A percentile compares a stretch with the other conserved stretches of the same genome.
phyloP scores from a whole-genome alignment of 768 basidiomycete species.

The Trametes maxima region DNA sequence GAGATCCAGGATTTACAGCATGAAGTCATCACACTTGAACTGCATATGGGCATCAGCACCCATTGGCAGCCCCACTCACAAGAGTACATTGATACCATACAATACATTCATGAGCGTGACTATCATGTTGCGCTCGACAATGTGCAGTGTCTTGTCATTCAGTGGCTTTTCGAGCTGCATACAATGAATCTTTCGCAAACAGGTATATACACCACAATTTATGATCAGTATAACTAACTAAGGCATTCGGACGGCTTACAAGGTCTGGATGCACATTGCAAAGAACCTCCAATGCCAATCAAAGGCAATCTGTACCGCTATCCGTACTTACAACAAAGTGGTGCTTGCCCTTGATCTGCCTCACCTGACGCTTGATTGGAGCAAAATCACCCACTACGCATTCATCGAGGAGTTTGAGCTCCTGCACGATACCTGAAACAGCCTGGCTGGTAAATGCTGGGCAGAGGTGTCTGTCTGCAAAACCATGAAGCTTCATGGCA shows the following conservation, averaged over 20 bases:
- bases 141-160: too few relatives aligned
- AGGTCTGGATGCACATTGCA: conserved; percentile 33
- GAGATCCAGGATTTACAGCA: too few relatives aligned
- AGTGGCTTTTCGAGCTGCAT: too few relatives aligned
- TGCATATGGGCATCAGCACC: too few relatives aligned
- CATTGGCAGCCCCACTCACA: too few relatives aligned
- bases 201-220: too few relatives aligned
- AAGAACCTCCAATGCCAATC: conserved; percentile 32
- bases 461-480: neutral
- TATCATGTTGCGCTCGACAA: too few relatives aligned
- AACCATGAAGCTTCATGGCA: neutral
- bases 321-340: conserved; percentile 34
- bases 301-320: conserved; percentile 29
- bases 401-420: conserved; percentile 37
- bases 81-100: too few relatives aligned
- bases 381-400: conserved; percentile 28
- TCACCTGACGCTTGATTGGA: conserved; percentile 29
- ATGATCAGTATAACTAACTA: too few relatives aligned
- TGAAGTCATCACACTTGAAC: too few relatives aligned
- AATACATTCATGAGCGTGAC: too few relatives aligned
- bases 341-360: conserved; percentile 27
- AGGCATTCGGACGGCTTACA: neutral
- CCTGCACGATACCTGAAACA: conserved; percentile 29
- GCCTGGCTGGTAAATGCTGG: conserved; percentile 33
- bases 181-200: too few relatives aligned